Evolutionary conservation across 2,329 filamentous ascomycete species (phyloP), one percentile per base, ranked within the genome.

Genomic region (Hypoxylon sp.): DNA sequence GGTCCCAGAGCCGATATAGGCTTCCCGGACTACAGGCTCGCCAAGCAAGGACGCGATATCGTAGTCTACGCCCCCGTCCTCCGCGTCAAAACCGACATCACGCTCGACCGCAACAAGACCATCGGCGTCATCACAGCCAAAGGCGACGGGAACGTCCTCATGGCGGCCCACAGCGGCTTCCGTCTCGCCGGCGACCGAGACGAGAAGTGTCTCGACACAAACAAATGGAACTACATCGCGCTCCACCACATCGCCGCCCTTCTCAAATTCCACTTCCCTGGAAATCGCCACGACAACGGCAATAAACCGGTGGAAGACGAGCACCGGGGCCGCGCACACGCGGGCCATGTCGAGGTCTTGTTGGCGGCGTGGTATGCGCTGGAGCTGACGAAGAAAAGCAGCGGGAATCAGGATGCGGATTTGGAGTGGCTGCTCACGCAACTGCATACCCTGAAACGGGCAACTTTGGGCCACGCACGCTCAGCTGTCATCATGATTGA

Each of bases 341-440:
- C 75, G 0, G 72, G 73, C 3, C 75, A 77, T 10, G 72, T 75
- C 0, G 75, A 76, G 23, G 67, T 75, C 1, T 43, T 74, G 1
- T 58, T 76, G 0, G 70, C 70, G 1, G 57, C 52, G 0, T 72
- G 63, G 68, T 74, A 71, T 55, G 67, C 60, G 3, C 11, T 69
- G 2, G 52, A 60, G 21, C 23, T 63, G 43, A 45, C 50, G 36
- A 21, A 46, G 10, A 32, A 28, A 32, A 14, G 21, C 1, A 30
- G 9, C 9, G 51, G 57, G 13, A n/a, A 34, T 21, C 3, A 17
- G 5, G 60, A 53, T 3, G 55, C 43, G 6, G 14, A 52, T 1
- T 23, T 71, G 3, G 58, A 70, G 14, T 49, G 45, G 34, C 25
- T 66, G 2, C 60, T 74, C 2, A 38, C 34, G 3, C 60, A 67